Evolutionary conservation across 495 filamentous ascomycete genomes (phyloP).

Genomic region (Daldinia vernicosa): DNA sequence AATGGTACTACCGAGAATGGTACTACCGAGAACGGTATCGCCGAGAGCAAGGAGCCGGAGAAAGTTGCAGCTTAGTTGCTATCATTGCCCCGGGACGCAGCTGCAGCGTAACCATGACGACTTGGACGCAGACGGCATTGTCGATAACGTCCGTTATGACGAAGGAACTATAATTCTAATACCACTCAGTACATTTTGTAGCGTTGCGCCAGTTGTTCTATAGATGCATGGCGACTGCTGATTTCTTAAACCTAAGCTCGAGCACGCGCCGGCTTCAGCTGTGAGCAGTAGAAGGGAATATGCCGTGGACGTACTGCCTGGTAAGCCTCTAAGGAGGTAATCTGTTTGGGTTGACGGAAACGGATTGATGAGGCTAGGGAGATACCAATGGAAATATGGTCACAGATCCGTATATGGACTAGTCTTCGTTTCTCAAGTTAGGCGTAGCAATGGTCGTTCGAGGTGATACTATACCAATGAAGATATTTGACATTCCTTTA

Average conservation of each 20-base stretch:
- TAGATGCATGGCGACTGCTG: slow-evolving; percentile 9
- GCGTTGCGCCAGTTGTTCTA: slow-evolving; percentile 26
- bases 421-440: not conserved
- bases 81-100: not conserved
- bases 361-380: slow-evolving; percentile 13
- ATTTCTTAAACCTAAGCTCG: slow-evolving; percentile 4
- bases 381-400: slow-evolving; percentile 18
- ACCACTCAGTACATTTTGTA: slow-evolving; percentile 32
- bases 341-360: not conserved
- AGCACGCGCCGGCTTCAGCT: slow-evolving; percentile 4
- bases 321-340: slow-evolving; percentile 4
- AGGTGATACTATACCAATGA: slow-evolving; percentile 14
- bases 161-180: slow-evolving; percentile 38
- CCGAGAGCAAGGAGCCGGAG: slow-evolving; percentile 25
- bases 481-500: slow-evolving; percentile 19
- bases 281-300: slow-evolving; percentile 8
- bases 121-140: slow-evolving; percentile 11
- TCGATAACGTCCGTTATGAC: slow-evolving; percentile 30
- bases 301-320: not conserved
- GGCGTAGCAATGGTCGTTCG: not conserved
- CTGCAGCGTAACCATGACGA: not conserved
- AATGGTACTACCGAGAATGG: slow-evolving; percentile 20
- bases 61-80: slow-evolving; percentile 23
- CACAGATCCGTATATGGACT: slow-evolving; percentile 3
- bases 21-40: slow-evolving; percentile 7